Evolutionary conservation across 2,329 filamentous ascomycete species (phyloP).

Genomic region (Aurifilum marmelostoma): DNA sequence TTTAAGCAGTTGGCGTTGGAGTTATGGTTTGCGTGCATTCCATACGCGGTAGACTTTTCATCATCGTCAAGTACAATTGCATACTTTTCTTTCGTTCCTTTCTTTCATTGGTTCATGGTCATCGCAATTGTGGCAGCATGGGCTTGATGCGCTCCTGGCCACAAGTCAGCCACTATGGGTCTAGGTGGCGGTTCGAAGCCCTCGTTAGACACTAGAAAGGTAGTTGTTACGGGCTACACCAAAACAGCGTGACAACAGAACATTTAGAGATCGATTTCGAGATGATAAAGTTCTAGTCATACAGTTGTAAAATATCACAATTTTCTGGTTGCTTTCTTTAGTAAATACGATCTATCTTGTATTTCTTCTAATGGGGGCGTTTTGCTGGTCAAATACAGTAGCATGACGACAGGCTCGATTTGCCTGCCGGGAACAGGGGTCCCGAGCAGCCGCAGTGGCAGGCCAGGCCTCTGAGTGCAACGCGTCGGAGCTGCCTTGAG

Average conservation of each 20-base stretch:
- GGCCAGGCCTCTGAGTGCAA: constrained; percentile 29
- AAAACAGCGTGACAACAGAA: no score
- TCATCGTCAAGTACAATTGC: background rate
- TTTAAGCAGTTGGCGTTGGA: constrained; percentile 3
- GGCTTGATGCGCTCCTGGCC: background rate
- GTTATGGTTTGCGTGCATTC: background rate
- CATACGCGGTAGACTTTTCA: background rate
- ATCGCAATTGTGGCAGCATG: no score
- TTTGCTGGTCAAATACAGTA: background rate
- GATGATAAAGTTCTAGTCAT: background rate
- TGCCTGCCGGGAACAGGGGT: constrained; percentile 25
- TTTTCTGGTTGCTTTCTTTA: background rate
- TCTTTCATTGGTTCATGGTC: background rate
- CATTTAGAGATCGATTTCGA: background rate
- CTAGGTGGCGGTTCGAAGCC: background rate
- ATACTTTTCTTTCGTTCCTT: background rate
- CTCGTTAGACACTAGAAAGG: no score
- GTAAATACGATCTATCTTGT: no score
- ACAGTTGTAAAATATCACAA: background rate
- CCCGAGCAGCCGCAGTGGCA: background rate
- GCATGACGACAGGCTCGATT: constrained; percentile 4
- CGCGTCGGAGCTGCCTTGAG: constrained; percentile 54
- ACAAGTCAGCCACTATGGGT: background rate
- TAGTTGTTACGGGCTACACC: no score
- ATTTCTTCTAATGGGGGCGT: background rate